phyloP scores from a whole-genome alignment of 2,329 filamentous ascomycete species.

The Arthrinium puccinioides region DNA sequence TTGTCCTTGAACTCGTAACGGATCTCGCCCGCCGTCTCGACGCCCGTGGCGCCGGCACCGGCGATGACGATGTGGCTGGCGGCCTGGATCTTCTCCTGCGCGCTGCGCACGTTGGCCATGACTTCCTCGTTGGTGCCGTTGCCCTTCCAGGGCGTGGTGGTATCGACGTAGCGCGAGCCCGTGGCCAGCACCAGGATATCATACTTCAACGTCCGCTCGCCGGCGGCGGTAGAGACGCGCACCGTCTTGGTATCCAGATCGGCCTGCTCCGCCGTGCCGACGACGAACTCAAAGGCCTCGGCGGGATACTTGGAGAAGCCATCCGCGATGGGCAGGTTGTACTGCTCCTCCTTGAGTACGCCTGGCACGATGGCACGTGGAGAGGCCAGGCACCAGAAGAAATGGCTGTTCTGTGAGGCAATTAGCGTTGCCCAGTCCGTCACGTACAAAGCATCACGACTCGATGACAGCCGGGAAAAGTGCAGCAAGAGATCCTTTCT shows the following conservation, averaged over 20 bases:
- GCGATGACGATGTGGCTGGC: conserved; percentile 49
- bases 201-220: conserved; percentile 33
- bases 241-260: conserved; percentile 32
- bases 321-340: conserved; percentile 40
- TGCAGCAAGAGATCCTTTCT: neutral
- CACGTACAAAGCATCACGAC: no score
- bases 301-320: conserved; percentile 43
- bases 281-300: conserved; percentile 42
- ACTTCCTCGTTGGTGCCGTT: conserved; percentile 38
- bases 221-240: conserved; percentile 26
- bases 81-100: conserved; percentile 30
- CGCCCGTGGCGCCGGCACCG: conserved; percentile 48
- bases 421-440: no score
- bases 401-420: conserved; percentile 42
- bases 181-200: conserved; percentile 53
- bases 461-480: neutral
- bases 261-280: conserved; percentile 38
- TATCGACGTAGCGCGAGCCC: conserved; percentile 35
- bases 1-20: conserved; percentile 42
- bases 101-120: conserved; percentile 29
- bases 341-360: conserved; percentile 38
- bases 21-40: conserved; percentile 49
- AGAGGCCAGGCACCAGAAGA: conserved; percentile 52
- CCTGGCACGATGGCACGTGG: conserved; percentile 48
- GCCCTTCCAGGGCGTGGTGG: conserved; percentile 45